These are phyloP conservation scores for Lodderomyces beijingensis DNA, from an alignment of 1,139 yeast genomes.

Conservation along the genomic window DNA sequence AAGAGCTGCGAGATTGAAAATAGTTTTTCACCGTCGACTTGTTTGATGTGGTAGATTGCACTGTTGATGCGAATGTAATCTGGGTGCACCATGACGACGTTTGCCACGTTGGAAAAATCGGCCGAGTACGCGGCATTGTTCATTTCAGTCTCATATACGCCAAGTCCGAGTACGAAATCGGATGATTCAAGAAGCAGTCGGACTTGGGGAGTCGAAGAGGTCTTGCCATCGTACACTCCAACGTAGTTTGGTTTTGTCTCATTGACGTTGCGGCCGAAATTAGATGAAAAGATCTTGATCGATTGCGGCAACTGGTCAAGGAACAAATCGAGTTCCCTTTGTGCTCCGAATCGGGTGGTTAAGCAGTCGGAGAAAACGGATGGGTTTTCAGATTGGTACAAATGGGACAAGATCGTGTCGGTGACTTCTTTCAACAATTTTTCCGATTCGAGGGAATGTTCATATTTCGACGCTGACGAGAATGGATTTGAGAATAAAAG, in stretches of 20 bases:
- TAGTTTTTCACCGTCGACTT: conserved; percentile 16
- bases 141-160: conserved; percentile 49
- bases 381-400: conserved; percentile 55
- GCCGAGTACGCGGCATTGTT: conserved; percentile 44
- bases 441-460: conserved; percentile 10
- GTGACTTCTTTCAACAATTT: conserved; percentile 36
- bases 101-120: conserved; percentile 19
- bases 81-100: conserved; percentile 29
- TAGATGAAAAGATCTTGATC: conserved; percentile 27
- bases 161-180: conserved; percentile 50
- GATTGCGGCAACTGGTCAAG: conserved; percentile 32
- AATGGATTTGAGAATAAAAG: conserved; percentile 22
- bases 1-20: conserved; percentile 22
- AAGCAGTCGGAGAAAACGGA: conserved; percentile 64
- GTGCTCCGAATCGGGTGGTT: conserved; percentile 51
- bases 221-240: conserved; percentile 60
- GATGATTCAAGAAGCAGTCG: conserved; percentile 30
- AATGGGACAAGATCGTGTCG: conserved; percentile 39
- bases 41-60: conserved; percentile 19
- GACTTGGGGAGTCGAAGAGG: conserved; percentile 18
- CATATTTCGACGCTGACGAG: conserved; percentile 22
- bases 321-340: conserved; percentile 39
- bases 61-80: conserved; percentile 30
- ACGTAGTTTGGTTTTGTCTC: conserved; percentile 56
- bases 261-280: conserved; percentile 55